phyloP scores from a whole-genome alignment of 2,329 filamentous ascomycete genomes.

The Domatiomyces catenatus region DNA sequence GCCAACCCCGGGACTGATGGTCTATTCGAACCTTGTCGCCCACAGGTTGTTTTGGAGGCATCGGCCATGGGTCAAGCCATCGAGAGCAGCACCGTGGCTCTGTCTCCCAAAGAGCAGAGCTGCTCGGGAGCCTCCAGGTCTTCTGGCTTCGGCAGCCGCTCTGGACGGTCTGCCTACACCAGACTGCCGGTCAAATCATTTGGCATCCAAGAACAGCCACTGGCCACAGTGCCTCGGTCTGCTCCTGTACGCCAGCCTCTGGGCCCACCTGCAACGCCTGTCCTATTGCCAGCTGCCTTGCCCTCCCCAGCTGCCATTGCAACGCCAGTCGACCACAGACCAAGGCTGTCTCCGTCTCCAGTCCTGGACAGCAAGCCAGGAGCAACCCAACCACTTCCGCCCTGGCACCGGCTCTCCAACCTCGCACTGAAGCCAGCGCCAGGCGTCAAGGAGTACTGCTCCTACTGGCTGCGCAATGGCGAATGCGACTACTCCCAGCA shows the following conservation, averaged over 20 bases:
- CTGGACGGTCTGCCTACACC: background rate
- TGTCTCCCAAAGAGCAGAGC: background rate
- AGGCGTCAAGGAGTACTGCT: conserved; percentile 61
- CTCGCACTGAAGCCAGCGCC: background rate
- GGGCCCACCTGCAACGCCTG: background rate
- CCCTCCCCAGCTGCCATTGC: background rate
- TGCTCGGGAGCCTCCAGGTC: background rate
- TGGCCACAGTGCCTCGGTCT: background rate
- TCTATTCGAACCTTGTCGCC: conserved; percentile 19
- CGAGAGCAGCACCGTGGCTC: background rate
- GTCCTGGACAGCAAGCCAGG: background rate
- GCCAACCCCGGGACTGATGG: conserved; percentile 30
- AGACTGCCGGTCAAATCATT: background rate
- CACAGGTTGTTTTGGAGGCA: conserved; percentile 22
- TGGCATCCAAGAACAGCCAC: background rate
- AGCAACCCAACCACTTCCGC: background rate
- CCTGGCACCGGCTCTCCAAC: background rate
- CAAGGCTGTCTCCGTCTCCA: background rate
- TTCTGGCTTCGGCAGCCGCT: background rate
- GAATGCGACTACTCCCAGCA: conserved; percentile 74
- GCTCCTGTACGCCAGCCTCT: background rate
- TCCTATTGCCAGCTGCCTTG: background rate
- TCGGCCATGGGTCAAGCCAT: background rate
- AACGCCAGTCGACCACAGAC: background rate
- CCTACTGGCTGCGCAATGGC: conserved; percentile 77